Evolutionary conservation across 2,329 filamentous ascomycete species (phyloP).

Genomic region (Pseudofabraea citricarpa): DNA sequence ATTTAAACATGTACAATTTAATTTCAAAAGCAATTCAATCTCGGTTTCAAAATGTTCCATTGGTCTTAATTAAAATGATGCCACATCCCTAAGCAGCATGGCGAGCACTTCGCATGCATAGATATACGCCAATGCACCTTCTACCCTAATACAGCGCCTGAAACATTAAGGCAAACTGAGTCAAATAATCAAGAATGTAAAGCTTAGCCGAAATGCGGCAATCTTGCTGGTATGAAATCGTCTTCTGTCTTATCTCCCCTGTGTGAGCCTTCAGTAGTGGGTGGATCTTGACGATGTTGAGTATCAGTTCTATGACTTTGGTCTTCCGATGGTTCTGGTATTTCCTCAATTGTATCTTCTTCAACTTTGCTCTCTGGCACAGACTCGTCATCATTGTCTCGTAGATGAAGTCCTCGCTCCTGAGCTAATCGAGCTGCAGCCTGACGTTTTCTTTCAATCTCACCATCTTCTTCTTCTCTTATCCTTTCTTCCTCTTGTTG

Average conservation of each 20-base stretch:
- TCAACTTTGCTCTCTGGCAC: slow-evolving; percentile 16
- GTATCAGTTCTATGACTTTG: too few relatives aligned
- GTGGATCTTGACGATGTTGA: too few relatives aligned
- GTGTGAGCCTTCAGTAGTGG: too few relatives aligned
- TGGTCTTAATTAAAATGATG: too few relatives aligned
- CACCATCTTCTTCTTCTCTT: slow-evolving; percentile 43
- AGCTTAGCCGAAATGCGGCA: slow-evolving; percentile 46
- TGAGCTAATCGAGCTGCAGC: slow-evolving; percentile 47
- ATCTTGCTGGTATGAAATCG: slow-evolving; percentile 52
- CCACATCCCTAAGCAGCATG: too few relatives aligned
- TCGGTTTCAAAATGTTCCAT: too few relatives aligned
- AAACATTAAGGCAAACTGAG: background rate
- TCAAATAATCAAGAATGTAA: background rate
- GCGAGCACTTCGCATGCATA: slow-evolving; percentile 30
- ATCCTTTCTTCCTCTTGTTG: slow-evolving; percentile 45
- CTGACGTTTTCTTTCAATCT: slow-evolving; percentile 46
- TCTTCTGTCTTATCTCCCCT: slow-evolving; percentile 21
- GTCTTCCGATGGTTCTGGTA: slow-evolving; percentile 23
- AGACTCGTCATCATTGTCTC: slow-evolving; percentile 29
- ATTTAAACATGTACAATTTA: too few relatives aligned
- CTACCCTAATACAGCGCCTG: slow-evolving; percentile 1
- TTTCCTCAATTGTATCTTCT: too few relatives aligned
- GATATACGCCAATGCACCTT: slow-evolving; percentile 16
- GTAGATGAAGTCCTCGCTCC: slow-evolving; percentile 38
- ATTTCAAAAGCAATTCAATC: too few relatives aligned